Percentiles rank a stretch among this genome's conserved stretches.
Evolutionary conservation across 345 rosid genomes (phyloP).

Genomic region (Eucalyptus rudis): DNA sequence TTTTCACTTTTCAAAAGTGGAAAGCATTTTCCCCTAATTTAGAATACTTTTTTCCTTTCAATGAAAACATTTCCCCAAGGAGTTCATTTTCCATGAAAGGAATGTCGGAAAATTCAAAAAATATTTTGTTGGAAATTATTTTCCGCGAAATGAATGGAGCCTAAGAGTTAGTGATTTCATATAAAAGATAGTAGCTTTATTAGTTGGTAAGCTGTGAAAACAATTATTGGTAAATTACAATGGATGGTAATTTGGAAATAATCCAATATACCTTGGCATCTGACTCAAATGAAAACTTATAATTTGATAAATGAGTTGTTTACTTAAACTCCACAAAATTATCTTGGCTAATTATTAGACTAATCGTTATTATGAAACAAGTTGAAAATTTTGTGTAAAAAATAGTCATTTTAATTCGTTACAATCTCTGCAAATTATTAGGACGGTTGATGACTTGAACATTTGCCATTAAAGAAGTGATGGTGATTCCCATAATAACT

Average conservation of each 20-base stretch:
- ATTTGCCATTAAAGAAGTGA: background rate
- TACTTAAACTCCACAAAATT: background rate
- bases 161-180: background rate
- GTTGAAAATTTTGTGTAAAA: background rate
- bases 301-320: background rate
- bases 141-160: too few species aligned
- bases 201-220: background rate
- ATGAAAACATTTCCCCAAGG: too few species aligned
- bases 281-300: background rate
- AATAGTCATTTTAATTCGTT: background rate
- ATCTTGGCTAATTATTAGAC: background rate
- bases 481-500: background rate
- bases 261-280: background rate
- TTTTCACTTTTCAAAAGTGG: too few species aligned
- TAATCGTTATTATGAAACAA: background rate
- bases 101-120: too few species aligned
- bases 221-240: background rate
- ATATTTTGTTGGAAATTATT: fast-evolving
- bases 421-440: background rate
- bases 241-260: background rate
- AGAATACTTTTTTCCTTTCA: too few species aligned
- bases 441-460: background rate
- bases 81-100: too few species aligned
- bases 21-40: too few species aligned
- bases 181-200: background rate